Conservation (phyloP, 441 rosid genomes). For the Erodium texanum region DNA sequence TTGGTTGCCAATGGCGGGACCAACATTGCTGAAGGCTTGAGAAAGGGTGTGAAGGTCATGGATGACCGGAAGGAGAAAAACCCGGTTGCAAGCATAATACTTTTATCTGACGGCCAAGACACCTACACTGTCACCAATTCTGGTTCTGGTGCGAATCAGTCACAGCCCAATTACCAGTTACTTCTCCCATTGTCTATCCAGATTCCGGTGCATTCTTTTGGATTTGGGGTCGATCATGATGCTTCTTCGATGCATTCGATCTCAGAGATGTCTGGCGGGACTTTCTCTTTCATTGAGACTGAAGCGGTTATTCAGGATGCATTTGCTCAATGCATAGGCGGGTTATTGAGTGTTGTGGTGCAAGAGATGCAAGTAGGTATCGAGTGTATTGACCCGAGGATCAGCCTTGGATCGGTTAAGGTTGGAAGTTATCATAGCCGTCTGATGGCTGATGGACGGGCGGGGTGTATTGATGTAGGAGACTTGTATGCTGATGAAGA, state of each 20-base stretch:
- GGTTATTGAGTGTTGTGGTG: slow-evolving; percentile 72
- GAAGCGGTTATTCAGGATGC: slow-evolving; percentile 93
- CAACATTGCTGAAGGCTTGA: slow-evolving; percentile 91
- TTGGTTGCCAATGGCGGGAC: slow-evolving; percentile 93
- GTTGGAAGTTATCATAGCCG: slow-evolving; percentile 76
- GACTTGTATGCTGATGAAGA: slow-evolving; percentile 98
- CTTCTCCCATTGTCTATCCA: slow-evolving; percentile 73
- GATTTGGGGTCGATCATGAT: slow-evolving; percentile 92
- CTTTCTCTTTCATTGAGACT: slow-evolving; percentile 87
- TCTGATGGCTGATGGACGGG: slow-evolving; percentile 33
- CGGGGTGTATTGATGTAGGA: slow-evolving; percentile 67
- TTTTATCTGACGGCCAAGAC: slow-evolving; percentile 91
- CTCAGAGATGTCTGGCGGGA: slow-evolving; percentile 84
- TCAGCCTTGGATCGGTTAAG: slow-evolving; percentile 51
- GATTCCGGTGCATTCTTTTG: slow-evolving; percentile 88
- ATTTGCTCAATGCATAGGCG: slow-evolving; percentile 98
- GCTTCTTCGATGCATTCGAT: slow-evolving; percentile 89
- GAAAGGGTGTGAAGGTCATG: slow-evolving; percentile 82
- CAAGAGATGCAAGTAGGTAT: slow-evolving; percentile 55
- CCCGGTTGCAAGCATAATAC: slow-evolving; percentile 77
- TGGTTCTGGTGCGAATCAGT: slow-evolving; percentile 25
- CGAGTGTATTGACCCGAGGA: slow-evolving; percentile 38
- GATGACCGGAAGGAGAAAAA: slow-evolving; percentile 71
- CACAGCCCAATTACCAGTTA: slow-evolving; percentile 50
- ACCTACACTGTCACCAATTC: slow-evolving; percentile 43